A percentile compares a stretch with the other conserved stretches of the same genome.
These are phyloP conservation scores for Fusarium chuoi DNA, from an alignment of 2,329 filamentous ascomycete species.

Conservation along the genomic window DNA sequence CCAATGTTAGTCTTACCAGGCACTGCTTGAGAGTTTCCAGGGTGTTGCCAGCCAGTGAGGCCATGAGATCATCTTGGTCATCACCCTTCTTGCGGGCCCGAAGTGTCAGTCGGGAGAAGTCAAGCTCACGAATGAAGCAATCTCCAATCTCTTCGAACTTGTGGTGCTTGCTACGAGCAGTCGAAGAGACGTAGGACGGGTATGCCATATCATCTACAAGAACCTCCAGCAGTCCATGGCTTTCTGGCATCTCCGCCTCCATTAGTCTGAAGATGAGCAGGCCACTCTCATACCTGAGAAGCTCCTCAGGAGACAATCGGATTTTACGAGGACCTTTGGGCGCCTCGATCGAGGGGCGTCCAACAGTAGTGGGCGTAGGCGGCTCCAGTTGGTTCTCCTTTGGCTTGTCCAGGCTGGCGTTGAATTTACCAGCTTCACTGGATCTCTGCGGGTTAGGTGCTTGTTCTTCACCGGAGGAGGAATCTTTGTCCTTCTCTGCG, in stretches of 20 bases:
- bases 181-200: conserved; percentile 85
- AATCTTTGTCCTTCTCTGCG: conserved; percentile 24
- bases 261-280: conserved; percentile 94
- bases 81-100: conserved; percentile 85
- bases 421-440: conserved; percentile 57
- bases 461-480: conserved; percentile 30
- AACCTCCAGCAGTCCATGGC: conserved; percentile 83
- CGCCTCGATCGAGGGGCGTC: conserved; percentile 58
- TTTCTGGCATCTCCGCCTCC: conserved; percentile 84
- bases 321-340: conserved; percentile 76
- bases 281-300: conserved; percentile 88
- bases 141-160: conserved; percentile 94
- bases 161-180: conserved; percentile 73
- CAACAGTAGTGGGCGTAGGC: conserved; percentile 53
- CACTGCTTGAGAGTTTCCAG: conserved; percentile 89
- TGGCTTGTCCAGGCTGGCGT: conserved; percentile 49
- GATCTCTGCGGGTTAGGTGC: conserved; percentile 30
- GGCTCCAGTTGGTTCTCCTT: conserved; percentile 38
- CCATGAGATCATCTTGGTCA: conserved; percentile 79
- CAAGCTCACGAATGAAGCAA: conserved; percentile 95
- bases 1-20: conserved; percentile 66
- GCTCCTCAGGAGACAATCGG: conserved; percentile 79
- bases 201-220: conserved; percentile 95
- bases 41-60: conserved; percentile 85
- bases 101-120: conserved; percentile 92